Percentiles rank a stretch among this genome's conserved stretches.
Evolutionary conservation across 306 rosid genomes (phyloP).

Genomic region (Phaseolus lunatus): DNA sequence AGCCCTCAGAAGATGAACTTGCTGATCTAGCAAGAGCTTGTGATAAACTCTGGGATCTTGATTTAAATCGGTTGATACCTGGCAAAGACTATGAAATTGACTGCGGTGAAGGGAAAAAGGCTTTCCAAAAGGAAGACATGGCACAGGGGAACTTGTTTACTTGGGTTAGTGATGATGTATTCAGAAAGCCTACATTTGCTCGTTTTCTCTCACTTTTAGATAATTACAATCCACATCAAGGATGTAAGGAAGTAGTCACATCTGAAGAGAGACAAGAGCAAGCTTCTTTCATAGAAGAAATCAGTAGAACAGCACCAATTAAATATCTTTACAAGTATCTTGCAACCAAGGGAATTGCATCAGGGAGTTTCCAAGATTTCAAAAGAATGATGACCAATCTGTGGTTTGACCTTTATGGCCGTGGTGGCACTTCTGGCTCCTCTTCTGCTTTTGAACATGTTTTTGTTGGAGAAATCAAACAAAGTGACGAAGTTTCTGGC

Average conservation of each 20-base stretch:
- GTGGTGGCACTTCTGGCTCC: slow-evolving; percentile 86
- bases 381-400: slow-evolving; percentile 64
- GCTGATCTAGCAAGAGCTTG: slow-evolving; percentile 79
- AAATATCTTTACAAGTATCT: slow-evolving; percentile 87
- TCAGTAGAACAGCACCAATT: slow-evolving; percentile 92
- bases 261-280: slow-evolving; percentile 96
- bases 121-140: slow-evolving; percentile 68
- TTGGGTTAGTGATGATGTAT: slow-evolving; percentile 71
- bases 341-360: slow-evolving; percentile 63
- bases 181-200: slow-evolving; percentile 79
- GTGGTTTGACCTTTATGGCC: slow-evolving; percentile 94
- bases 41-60: slow-evolving; percentile 87
- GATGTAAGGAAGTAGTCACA: slow-evolving; percentile 85
- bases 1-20: slow-evolving; percentile 82
- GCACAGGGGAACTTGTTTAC: slow-evolving; percentile 80
- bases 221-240: slow-evolving; percentile 85
- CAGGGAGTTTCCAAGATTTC: slow-evolving; percentile 71
- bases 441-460: slow-evolving; percentile 99
- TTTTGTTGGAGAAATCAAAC: slow-evolving; percentile 94
- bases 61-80: slow-evolving; percentile 76
- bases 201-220: slow-evolving; percentile 92
- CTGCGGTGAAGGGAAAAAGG: slow-evolving; percentile 94
- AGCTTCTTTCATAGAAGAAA: slow-evolving; percentile 89
- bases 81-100: slow-evolving; percentile 92
- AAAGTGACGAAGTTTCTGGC: slow-evolving; percentile 77